A percentile compares a stretch with the other conserved stretches of the same genome.
Conservation (phyloP, 2,329 filamentous ascomycete genomes). For the Eurotiales sp. region DNA sequence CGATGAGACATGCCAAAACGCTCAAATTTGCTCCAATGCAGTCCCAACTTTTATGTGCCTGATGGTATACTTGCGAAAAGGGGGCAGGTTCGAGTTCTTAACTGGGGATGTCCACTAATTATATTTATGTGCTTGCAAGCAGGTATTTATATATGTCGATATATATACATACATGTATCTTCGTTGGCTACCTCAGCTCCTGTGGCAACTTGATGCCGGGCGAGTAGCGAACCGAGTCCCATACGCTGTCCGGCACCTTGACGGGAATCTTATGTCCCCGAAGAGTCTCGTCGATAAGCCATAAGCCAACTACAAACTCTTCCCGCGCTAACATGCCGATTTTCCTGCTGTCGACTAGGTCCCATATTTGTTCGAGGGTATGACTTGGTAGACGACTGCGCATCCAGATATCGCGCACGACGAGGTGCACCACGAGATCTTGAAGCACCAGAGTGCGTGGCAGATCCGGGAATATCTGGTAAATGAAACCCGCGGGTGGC, state of each 20-base stretch:
- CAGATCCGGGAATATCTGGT: slow-evolving; percentile 13
- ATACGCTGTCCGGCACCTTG: slow-evolving; percentile 45
- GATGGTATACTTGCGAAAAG: too few species aligned
- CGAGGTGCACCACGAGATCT: slow-evolving; percentile 43
- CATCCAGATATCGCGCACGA: slow-evolving; percentile 48
- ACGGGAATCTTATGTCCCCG: slow-evolving; percentile 46
- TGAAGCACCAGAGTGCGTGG: slow-evolving; percentile 24
- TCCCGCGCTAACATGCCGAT: slow-evolving; percentile 39
- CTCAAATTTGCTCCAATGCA: too few species aligned
- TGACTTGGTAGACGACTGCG: slow-evolving; percentile 41
- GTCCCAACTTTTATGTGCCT: too few species aligned
- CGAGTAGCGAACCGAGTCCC: slow-evolving; percentile 42
- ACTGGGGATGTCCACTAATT: not conserved
- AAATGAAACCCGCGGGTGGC: slow-evolving; percentile 16
- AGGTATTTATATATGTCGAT: not conserved
- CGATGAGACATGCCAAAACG: too few species aligned
- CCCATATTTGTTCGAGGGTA: slow-evolving; percentile 44
- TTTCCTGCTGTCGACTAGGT: slow-evolving; percentile 39
- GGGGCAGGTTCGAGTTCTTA: too few species aligned
- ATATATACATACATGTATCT: not conserved
- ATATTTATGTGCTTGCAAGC: not conserved
- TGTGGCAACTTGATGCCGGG: slow-evolving; percentile 32
- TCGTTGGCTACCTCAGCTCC: too few species aligned
- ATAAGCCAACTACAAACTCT: slow-evolving; percentile 50
- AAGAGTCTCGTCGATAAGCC: slow-evolving; percentile 48